phyloP scores from a whole-genome alignment of 2,329 filamentous ascomycete genomes.

The Pseudocercospora macadamiae region DNA sequence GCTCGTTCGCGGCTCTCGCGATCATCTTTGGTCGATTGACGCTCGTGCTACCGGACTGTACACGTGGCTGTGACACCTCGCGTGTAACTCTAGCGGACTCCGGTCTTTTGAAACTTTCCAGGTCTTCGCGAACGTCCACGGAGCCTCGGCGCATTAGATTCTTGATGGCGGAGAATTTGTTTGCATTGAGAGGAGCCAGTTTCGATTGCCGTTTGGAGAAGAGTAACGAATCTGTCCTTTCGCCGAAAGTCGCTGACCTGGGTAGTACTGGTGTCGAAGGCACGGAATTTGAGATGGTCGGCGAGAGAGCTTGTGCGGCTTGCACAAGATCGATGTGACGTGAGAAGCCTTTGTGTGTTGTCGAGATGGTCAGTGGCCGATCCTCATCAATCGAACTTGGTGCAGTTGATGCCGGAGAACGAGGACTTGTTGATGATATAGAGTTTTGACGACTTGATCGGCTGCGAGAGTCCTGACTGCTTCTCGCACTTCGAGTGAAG shows the following conservation, averaged over 20 bases:
- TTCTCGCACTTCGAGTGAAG: conserved; percentile 18
- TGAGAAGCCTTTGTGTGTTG: conserved; percentile 9
- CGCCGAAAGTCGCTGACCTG: background rate
- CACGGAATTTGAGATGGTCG: background rate
- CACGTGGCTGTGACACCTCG: conserved; percentile 12
- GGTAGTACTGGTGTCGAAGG: background rate
- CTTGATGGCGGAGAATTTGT: background rate
- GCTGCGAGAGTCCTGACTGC: conserved; percentile 22
- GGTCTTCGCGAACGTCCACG: conserved; percentile 5
- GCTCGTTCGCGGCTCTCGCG: conserved; percentile 38
- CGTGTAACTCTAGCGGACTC: conserved; percentile 9
- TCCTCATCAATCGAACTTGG: conserved; percentile 28
- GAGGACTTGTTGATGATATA: conserved; percentile 16
- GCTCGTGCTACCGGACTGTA: conserved; percentile 21
- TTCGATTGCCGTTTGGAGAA: background rate
- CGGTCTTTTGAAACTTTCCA: conserved; percentile 18
- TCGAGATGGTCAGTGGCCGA: conserved; percentile 6
- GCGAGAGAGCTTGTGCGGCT: conserved; percentile 16
- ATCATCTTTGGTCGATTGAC: conserved; percentile 33
- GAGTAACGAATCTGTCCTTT: background rate
- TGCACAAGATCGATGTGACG: conserved; percentile 27
- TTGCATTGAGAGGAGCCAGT: background rate
- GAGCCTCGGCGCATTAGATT: conserved; percentile 14
- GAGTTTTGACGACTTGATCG: conserved; percentile 18
- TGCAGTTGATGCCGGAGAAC: conserved; percentile 28